Base-by-base conservation (phyloP, 495 filamentous ascomycete species). In the Niebla homalea region DNA sequence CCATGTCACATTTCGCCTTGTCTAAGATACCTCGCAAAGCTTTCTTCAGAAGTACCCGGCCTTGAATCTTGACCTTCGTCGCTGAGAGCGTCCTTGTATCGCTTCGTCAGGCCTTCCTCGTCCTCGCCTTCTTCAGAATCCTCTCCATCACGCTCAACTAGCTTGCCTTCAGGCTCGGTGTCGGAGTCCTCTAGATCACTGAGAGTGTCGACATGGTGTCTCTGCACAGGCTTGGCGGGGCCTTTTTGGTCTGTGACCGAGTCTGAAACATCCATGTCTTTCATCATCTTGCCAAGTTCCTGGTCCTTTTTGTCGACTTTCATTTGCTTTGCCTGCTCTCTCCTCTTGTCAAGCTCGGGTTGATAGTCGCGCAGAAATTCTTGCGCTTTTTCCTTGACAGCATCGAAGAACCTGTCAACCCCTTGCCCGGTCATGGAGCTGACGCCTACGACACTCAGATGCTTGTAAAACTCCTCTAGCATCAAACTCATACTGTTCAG, bases 401-500 rank as follows among this genome's bases (percentile, higher is more conserved):
- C 87, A 23, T 80, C 73, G 62, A 99, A 94, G 67, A 99, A 99
- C 36, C 89, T 85, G 36, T 89, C 84, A 41, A 99, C 77, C 6
- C 92, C 93, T 2, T 84, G 78, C 10, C 92, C 92, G 0, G 89
- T 90, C 80, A 95, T 89, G 18, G 89, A 84, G 53, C 85, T 92
- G 11, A 99, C 92, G 5, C 84, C 88, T 1, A 97, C 89, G 16
- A 99, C 79, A 62, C 78, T 90, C 10, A 99, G 70, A 59, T 95
- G 87, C 11, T 82, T 75, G 62, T 99, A 99, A 62, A 99, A 99
- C 64, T 99, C 92, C 56, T 99, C 93, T 20, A 99, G 70, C 81
- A 99, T 85, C 52, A 97, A 66, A 60, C 85, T 92, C 92, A 99
- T 99, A 62, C 85, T 92, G 70, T 96, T 97, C 16, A 97, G 71